These are phyloP conservation scores for Mycogone perniciosa DNA, from an alignment of 2,329 filamentous ascomycete species.

Conservation along the genomic window DNA sequence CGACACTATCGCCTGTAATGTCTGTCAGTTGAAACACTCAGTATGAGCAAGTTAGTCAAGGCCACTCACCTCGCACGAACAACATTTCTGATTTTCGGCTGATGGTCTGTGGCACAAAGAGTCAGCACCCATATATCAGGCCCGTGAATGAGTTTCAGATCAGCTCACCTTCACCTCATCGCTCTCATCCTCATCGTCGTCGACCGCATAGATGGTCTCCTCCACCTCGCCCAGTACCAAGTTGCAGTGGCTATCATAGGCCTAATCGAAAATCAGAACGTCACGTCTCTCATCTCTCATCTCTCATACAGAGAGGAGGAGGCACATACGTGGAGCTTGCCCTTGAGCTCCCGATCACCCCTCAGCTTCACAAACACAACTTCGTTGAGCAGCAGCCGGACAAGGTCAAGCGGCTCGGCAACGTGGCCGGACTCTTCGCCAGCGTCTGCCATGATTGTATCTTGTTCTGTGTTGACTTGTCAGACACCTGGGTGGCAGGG, in stretches of 20 bases:
- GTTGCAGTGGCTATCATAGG: slow-evolving; percentile 98
- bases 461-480: not conserved
- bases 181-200: slow-evolving; percentile 77
- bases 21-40: slow-evolving; percentile 17
- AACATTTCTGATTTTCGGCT: slow-evolving; percentile 99
- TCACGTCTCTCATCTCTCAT: not conserved
- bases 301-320: not conserved
- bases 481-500: not conserved
- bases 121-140: slow-evolving; percentile 12
- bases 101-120: slow-evolving; percentile 57
- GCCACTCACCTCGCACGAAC: slow-evolving; percentile 80
- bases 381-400: slow-evolving; percentile 90
- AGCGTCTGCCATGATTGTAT: slow-evolving; percentile 66
- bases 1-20: slow-evolving; percentile 60
- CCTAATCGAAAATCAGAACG: slow-evolving; percentile 46
- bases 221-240: slow-evolving; percentile 92
- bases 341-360: slow-evolving; percentile 92
- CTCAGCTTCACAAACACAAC: slow-evolving; percentile 95
- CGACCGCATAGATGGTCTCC: slow-evolving; percentile 91
- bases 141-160: not conserved
- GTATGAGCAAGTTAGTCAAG: not conserved
- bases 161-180: slow-evolving; percentile 61
- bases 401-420: slow-evolving; percentile 90
- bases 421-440: slow-evolving; percentile 68
- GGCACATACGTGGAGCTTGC: slow-evolving; percentile 75